phyloP scores from a whole-genome alignment of 495 filamentous ascomycete genomes.

The Geopyxis carbonaria region DNA sequence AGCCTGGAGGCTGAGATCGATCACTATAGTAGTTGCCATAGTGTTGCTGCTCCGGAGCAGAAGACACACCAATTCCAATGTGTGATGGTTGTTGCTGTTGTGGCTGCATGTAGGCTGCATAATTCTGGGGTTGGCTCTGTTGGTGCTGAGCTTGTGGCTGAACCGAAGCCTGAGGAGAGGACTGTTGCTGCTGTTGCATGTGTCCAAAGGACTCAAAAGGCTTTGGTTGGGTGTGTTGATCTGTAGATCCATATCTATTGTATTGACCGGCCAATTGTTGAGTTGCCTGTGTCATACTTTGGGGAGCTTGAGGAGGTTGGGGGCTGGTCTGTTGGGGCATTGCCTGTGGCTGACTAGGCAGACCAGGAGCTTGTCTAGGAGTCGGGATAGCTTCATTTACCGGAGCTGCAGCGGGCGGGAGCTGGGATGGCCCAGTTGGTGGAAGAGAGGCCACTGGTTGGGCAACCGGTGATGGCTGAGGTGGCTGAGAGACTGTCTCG shows the following conservation, averaged over 20 bases:
- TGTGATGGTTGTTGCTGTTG: conserved; percentile 82
- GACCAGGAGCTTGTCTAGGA: conserved; percentile 49
- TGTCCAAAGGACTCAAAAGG: conserved; percentile 76
- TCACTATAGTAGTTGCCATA: conserved; percentile 59
- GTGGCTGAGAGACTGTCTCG: conserved; percentile 86
- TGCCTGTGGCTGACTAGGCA: conserved; percentile 49
- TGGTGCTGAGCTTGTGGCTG: conserved; percentile 43
- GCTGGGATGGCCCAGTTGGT: conserved; percentile 40
- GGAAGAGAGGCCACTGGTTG: conserved; percentile 78
- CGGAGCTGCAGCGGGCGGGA: conserved; percentile 33
- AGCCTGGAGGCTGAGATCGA: conserved; percentile 24
- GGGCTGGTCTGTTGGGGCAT: conserved; percentile 15
- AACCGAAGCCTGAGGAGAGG: conserved; percentile 32
- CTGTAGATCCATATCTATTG: conserved; percentile 47
- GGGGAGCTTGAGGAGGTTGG: conserved; percentile 32
- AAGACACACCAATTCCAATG: conserved; percentile 21
- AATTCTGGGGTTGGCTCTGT: conserved; percentile 40
- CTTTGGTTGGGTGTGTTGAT: conserved; percentile 45
- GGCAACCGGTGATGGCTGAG: conserved; percentile 83
- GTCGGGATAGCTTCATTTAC: conserved; percentile 44
- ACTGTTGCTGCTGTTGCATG: conserved; percentile 35
- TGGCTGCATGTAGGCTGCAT: conserved; percentile 63
- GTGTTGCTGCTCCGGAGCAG: conserved; percentile 49
- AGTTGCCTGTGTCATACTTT: conserved; percentile 28
- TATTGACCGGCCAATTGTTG: conserved; percentile 34